Evolutionary conservation across 108 stramenopile genomes (phyloP).

Genomic region (Nannochloropsis granulata): DNA sequence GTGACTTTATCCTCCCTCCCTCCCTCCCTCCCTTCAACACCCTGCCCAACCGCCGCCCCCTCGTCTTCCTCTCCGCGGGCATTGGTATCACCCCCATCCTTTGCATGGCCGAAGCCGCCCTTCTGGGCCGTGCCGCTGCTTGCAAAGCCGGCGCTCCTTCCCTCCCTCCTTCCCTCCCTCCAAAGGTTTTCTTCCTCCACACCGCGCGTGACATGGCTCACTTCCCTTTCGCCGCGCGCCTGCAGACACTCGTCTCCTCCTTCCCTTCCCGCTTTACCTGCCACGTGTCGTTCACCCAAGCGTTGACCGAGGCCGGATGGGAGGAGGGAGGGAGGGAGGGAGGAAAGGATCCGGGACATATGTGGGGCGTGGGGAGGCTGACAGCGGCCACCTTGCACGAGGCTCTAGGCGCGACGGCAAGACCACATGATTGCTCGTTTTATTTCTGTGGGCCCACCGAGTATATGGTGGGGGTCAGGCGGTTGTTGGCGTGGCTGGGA

Average conservation of each 20-base stretch:
- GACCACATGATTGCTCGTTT: background rate
- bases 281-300: background rate
- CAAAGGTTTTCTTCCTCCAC: background rate
- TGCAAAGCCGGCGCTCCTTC: background rate
- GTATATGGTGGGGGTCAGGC: background rate
- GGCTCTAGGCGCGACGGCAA: background rate
- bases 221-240: background rate
- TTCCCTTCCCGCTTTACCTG: background rate
- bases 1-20: background rate
- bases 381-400: background rate
- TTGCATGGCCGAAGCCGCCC: background rate
- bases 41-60: background rate
- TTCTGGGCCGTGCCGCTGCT: background rate
- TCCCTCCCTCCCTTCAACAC: background rate
- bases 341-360: background rate
- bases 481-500: background rate
- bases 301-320: background rate
- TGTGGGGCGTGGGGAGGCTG: background rate
- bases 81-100: constrained; percentile 20
- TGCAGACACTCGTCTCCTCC: background rate
- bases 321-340: background rate
- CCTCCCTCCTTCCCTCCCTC: background rate
- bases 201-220: background rate
- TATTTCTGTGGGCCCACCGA: background rate
- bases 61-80: constrained; percentile 8